Conservation (phyloP, 1,284 basidiomycete genomes). For the Fistulina hepatica region DNA sequence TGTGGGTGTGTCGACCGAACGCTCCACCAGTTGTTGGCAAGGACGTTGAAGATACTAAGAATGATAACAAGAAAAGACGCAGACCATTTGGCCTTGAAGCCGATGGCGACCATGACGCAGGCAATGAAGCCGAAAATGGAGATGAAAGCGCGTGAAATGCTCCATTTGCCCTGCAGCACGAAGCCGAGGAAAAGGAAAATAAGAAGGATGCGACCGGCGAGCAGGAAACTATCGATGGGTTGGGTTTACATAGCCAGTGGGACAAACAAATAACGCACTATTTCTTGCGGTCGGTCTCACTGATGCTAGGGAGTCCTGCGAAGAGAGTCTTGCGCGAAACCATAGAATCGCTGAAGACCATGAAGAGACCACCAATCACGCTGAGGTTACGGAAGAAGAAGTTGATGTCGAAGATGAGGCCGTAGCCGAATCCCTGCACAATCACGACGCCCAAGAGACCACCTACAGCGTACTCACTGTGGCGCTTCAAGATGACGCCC, state of each 20-base stretch:
- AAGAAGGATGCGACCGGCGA: slow-evolving; percentile 92
- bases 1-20: slow-evolving; percentile 90
- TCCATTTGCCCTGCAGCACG: slow-evolving; percentile 91
- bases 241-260: slow-evolving; percentile 5
- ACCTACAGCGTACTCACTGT: slow-evolving; percentile 82
- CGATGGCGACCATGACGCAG: slow-evolving; percentile 94
- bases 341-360: slow-evolving; percentile 97
- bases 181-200: slow-evolving; percentile 99
- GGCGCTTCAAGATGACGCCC: slow-evolving; percentile 79
- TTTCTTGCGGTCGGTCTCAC: slow-evolving; percentile 95
- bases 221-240: slow-evolving; percentile 63
- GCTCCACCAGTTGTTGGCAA: slow-evolving; percentile 99
- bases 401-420: slow-evolving; percentile 94
- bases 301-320: slow-evolving; percentile 83
- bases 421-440: slow-evolving; percentile 91
- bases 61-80: slow-evolving; percentile 94
- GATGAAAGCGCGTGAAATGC: slow-evolving; percentile 73
- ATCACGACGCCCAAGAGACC: slow-evolving; percentile 89
- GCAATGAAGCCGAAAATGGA: slow-evolving; percentile 85
- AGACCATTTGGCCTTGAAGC: slow-evolving; percentile 99
- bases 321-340: slow-evolving; percentile 80
- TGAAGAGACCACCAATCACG: slow-evolving; percentile 87
- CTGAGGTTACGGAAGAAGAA: slow-evolving; percentile 97
- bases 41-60: slow-evolving; percentile 91
- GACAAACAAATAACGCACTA: slow-evolving; percentile 52